phyloP scores from a whole-genome alignment of 768 basidiomycete species.

The Suillus hirtellus region DNA sequence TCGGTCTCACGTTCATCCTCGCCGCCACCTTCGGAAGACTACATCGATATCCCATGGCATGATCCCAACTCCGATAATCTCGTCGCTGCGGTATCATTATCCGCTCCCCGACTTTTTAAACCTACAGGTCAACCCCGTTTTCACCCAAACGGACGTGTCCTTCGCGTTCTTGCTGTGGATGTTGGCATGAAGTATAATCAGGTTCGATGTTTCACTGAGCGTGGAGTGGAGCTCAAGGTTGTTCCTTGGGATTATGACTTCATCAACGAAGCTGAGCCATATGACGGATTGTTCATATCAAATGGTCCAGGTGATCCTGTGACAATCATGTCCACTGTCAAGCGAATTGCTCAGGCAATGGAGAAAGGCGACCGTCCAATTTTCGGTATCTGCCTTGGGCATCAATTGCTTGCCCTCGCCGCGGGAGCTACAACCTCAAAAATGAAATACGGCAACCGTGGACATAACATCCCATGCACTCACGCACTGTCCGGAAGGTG shows the following conservation, averaged over 20 bases:
- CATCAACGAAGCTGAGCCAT: slow-evolving; percentile 72
- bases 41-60: slow-evolving; percentile 75
- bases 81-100: slow-evolving; percentile 84
- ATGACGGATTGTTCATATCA: slow-evolving; percentile 94
- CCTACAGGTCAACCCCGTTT: slow-evolving; percentile 54
- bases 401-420: slow-evolving; percentile 94
- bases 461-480: slow-evolving; percentile 98
- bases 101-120: slow-evolving; percentile 65
- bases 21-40: slow-evolving; percentile 81
- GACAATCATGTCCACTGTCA: slow-evolving; percentile 72
- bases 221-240: slow-evolving; percentile 95
- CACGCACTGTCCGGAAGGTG: slow-evolving; percentile 91
- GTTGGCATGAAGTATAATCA: slow-evolving; percentile 99
- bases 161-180: slow-evolving; percentile 89
- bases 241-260: slow-evolving; percentile 98
- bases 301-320: slow-evolving; percentile 98
- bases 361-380: slow-evolving; percentile 79
- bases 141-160: slow-evolving; percentile 76
- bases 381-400: slow-evolving; percentile 98
- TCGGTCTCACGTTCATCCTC: slow-evolving; percentile 51
- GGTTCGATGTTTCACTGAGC: slow-evolving; percentile 90
- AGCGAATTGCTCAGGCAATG: slow-evolving; percentile 64
- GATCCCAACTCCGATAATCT: slow-evolving; percentile 91
- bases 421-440: slow-evolving; percentile 93
- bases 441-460: slow-evolving; percentile 99